phyloP scores from a whole-genome alignment of 2,329 filamentous ascomycete species.

The Didymosphaeria variabile region DNA sequence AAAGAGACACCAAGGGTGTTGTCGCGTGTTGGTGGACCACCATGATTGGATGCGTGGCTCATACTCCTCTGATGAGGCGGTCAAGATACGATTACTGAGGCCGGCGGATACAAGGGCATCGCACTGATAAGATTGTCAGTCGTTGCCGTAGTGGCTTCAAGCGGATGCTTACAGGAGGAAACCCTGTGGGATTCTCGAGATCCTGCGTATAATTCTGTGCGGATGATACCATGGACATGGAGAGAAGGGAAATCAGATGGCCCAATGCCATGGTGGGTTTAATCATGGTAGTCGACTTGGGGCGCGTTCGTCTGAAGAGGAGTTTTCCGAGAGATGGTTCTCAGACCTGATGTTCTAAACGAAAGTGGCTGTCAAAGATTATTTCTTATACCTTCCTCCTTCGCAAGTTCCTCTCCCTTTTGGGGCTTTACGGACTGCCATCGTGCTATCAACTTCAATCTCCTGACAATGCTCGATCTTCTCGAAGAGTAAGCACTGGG shows the following conservation, averaged over 20 bases:
- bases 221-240: background rate
- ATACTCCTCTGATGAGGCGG: conserved; percentile 18
- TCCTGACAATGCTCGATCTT: background rate
- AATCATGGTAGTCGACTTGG: background rate
- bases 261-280: background rate
- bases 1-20: conserved; percentile 38
- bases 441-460: background rate
- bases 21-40: conserved; percentile 23
- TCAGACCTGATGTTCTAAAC: background rate
- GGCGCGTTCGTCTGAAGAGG: too few species aligned
- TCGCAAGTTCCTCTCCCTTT: background rate
- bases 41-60: conserved; percentile 22
- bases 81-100: conserved; percentile 18
- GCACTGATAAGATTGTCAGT: conserved; percentile 14
- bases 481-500: background rate
- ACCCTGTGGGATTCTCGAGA: background rate
- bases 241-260: background rate
- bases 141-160: background rate
- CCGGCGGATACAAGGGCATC: conserved; percentile 20
- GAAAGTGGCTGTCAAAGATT: background rate
- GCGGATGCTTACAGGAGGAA: background rate
- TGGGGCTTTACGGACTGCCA: background rate
- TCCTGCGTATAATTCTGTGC: background rate
- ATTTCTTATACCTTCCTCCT: background rate
- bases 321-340: too few species aligned